Evolutionary conservation across 176 grass and related monocot species (phyloP), one percentile per base, ranked within the genome.

Genomic region (Rhynchospora tenuis): DNA sequence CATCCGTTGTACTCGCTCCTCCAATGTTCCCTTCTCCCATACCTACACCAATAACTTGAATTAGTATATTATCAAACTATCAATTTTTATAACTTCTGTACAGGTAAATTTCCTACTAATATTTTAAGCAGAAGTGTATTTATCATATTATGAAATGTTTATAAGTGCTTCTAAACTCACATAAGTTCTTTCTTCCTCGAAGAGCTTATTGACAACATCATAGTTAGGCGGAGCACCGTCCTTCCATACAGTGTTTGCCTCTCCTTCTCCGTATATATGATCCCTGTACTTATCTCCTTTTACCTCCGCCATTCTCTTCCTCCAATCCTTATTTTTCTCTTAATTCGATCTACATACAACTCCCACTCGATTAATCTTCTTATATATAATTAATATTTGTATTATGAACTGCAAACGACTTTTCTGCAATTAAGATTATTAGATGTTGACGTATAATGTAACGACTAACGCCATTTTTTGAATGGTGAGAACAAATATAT

Each of bases 201-300:
- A 97, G 31, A 93, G 91, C 84, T 89, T 90, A 89, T 97, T 88
- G 15, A 93, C 94, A 61, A 67, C 0, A 76, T 90, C 91, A 81
- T 87, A 97, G 73, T 89, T 93, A n/a, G 94, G 91, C 16, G 91
- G 94, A 42, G 63, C 79, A 45, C 94, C 94, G 3, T 19, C 16
- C 66, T 88, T 87, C 94, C 91, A 97, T 60, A 84, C 79, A 2
- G 94, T 94, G 72, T 88, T 51, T 71, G 66, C 78, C 82, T 97
- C 94, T 19, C 89, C 54, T 59, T 94, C 94, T 20, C 91, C 89
- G 9, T 91, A 81, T 13, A 97, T 87, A 85, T 88, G 93, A 16
- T 88, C 88, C 3, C 91, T 86, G 81, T 97, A 97, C 74, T 90
- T 90, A 45, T 97, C 94, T 5, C 72, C 86, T 28, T 77, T 78